Percentiles rank a stretch among this genome's conserved stretches.
phyloP scores from a whole-genome alignment of 2,329 filamentous ascomycete genomes.

The Epichloe gansuensis region DNA sequence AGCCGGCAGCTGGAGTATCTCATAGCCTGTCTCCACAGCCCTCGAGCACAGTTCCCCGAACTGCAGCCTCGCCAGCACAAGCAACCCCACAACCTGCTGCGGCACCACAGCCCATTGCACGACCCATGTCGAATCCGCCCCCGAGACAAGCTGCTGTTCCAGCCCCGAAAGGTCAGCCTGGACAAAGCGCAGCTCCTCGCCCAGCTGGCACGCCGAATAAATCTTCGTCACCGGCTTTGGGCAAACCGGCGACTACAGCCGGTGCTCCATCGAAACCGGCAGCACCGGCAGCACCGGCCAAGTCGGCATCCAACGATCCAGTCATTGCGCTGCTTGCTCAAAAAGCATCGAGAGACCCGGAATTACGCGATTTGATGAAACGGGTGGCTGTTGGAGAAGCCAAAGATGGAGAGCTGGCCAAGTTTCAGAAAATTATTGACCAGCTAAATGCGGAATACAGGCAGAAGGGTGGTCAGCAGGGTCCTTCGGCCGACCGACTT shows the following conservation, averaged over 20 bases:
- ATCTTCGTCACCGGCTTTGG: constrained; percentile 5
- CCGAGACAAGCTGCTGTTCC: constrained; percentile 10
- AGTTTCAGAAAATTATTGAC: constrained; percentile 72
- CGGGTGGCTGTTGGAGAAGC: constrained; percentile 67
- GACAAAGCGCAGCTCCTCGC: background rate
- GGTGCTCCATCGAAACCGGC: constrained; percentile 5
- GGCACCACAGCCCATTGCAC: constrained; percentile 11
- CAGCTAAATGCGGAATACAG: constrained; percentile 54
- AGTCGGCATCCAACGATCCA: constrained; percentile 42
- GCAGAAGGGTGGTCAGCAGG: constrained; percentile 35
- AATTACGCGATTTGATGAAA: constrained; percentile 69
- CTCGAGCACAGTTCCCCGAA: background rate
- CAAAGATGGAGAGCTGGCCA: constrained; percentile 54
- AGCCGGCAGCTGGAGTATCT: background rate
- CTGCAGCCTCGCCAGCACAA: constrained; percentile 5
- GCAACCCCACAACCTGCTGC: constrained; percentile 11
- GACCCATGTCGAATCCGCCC: constrained; percentile 12
- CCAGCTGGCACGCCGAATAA: constrained; percentile 4
- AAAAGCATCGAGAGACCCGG: constrained; percentile 57
- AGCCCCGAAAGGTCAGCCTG: constrained; percentile 7
- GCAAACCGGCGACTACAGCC: constrained; percentile 9
- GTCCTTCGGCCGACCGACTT: constrained; percentile 41
- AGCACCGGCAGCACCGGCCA: constrained; percentile 7
- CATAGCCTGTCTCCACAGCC: background rate
- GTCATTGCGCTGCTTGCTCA: constrained; percentile 72